These are phyloP conservation scores for Coemansia reversa DNA, from an alignment of 192 early-diverging fungal genomes.

Conservation along the genomic window DNA sequence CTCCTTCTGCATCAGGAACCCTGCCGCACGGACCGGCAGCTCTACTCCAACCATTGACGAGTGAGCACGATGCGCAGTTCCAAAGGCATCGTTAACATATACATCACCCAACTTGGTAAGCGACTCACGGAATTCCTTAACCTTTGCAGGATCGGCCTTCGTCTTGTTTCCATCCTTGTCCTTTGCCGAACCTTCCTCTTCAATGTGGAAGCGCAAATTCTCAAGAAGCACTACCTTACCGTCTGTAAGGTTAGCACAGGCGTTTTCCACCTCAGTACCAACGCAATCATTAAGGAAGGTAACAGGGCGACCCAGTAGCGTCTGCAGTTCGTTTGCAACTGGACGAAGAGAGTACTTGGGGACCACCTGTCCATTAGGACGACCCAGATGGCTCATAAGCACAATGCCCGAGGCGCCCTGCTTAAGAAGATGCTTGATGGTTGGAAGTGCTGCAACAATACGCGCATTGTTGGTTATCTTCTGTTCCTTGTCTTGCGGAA, in stretches of 20 bases:
- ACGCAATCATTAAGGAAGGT: constrained; percentile 94
- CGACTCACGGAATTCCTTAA: constrained; percentile 86
- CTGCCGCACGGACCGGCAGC: constrained; percentile 85
- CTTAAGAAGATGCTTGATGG: constrained; percentile 86
- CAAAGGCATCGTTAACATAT: constrained; percentile 99
- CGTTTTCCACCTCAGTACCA: constrained; percentile 79
- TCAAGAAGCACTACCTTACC: constrained; percentile 91
- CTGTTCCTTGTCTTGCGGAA: constrained; percentile 85
- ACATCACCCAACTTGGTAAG: constrained; percentile 92
- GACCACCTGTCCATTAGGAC: constrained; percentile 88
- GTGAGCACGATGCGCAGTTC: constrained; percentile 98
- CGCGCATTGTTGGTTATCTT: constrained; percentile 97
- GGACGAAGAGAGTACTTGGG: constrained; percentile 92
- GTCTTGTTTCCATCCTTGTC: constrained; percentile 86
- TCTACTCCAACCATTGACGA: constrained; percentile 96
- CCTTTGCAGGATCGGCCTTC: constrained; percentile 80
- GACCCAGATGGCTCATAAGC: constrained; percentile 96
- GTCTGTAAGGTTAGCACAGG: constrained; percentile 64
- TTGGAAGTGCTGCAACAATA: constrained; percentile 92
- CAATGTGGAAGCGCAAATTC: constrained; percentile 97
- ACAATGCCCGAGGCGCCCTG: constrained; percentile 86
- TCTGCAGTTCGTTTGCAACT: constrained; percentile 78
- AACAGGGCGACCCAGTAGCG: constrained; percentile 77
- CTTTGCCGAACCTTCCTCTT: constrained; percentile 95
- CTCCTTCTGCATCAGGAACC: constrained; percentile 98